Evolutionary conservation across 2,329 filamentous ascomycete genomes (phyloP).

Genomic region (Hyphodiscus sp.): DNA sequence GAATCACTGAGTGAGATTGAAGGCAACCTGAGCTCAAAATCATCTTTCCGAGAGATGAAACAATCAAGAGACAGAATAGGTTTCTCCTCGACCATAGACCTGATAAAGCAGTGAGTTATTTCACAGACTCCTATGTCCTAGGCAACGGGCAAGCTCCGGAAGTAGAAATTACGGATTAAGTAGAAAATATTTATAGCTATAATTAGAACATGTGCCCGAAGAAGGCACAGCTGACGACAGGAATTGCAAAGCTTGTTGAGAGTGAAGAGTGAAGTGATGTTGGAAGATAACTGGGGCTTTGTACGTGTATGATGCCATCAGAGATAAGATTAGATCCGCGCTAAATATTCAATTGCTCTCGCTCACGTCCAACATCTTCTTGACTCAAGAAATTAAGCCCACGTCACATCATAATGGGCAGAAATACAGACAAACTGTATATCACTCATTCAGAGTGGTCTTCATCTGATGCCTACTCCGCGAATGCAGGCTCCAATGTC

Average conservation of each 20-base stretch:
- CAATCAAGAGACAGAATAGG: too few relatives aligned
- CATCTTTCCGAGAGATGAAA: too few relatives aligned
- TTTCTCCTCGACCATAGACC: too few relatives aligned
- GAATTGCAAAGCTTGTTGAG: neutral
- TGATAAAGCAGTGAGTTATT: too few relatives aligned
- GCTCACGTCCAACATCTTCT: neutral
- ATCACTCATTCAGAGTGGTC: constrained; percentile 99
- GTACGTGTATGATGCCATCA: neutral
- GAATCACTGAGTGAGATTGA: too few relatives aligned
- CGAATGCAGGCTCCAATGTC: constrained; percentile 66
- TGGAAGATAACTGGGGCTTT: neutral
- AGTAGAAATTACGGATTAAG: too few relatives aligned
- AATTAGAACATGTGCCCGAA: too few relatives aligned
- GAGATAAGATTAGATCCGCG: constrained; percentile 13
- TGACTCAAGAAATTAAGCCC: neutral
- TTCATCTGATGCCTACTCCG: constrained; percentile 80
- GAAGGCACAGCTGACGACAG: too few relatives aligned
- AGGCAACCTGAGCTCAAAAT: too few relatives aligned
- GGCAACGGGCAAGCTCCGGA: too few relatives aligned
- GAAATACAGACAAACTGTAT: constrained; percentile 48
- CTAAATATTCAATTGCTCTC: neutral
- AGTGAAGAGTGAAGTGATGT: neutral
- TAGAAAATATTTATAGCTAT: too few relatives aligned
- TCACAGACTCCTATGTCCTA: too few relatives aligned
- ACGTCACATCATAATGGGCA: neutral